phyloP scores from a whole-genome alignment of 495 filamentous ascomycete genomes.

The Cairneyella variabilis region DNA sequence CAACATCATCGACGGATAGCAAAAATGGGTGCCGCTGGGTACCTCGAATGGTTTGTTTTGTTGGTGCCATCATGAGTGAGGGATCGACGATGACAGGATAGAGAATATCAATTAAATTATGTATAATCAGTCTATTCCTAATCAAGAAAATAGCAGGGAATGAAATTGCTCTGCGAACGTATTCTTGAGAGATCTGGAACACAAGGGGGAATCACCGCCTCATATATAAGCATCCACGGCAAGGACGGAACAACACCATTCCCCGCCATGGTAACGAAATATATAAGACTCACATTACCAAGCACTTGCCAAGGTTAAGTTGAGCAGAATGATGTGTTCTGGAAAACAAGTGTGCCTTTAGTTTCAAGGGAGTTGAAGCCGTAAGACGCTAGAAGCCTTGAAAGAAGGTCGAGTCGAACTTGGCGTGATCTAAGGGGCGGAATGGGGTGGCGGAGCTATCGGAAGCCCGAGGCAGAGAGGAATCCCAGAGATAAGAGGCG shows the following conservation, averaged over 20 bases:
- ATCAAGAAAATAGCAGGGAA: conserved; percentile 27
- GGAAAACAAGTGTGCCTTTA: too few relatives aligned
- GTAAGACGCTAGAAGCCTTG: too few relatives aligned
- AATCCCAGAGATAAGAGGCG: neutral
- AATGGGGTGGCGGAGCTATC: neutral
- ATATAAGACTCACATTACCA: neutral
- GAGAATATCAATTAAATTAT: neutral
- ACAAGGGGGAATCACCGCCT: neutral
- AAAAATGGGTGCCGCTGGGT: conserved; percentile 47
- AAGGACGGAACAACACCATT: neutral
- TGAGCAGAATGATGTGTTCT: neutral
- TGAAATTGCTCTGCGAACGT: conserved; percentile 9
- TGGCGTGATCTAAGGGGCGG: too few relatives aligned
- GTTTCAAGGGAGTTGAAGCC: too few relatives aligned
- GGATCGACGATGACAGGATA: neutral
- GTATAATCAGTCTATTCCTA: conserved; percentile 21
- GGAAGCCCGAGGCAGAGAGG: neutral
- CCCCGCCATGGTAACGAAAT: neutral
- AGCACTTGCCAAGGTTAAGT: neutral
- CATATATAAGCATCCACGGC: neutral
- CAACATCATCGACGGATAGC: conserved; percentile 47
- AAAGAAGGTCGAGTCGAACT: too few relatives aligned
- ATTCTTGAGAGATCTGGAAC: neutral
- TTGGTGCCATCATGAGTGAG: conserved; percentile 18
- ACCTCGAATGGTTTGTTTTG: neutral